phyloP scores from a whole-genome alignment of 495 filamentous ascomycete genomes.

The Hypoxylon subgilvum region DNA sequence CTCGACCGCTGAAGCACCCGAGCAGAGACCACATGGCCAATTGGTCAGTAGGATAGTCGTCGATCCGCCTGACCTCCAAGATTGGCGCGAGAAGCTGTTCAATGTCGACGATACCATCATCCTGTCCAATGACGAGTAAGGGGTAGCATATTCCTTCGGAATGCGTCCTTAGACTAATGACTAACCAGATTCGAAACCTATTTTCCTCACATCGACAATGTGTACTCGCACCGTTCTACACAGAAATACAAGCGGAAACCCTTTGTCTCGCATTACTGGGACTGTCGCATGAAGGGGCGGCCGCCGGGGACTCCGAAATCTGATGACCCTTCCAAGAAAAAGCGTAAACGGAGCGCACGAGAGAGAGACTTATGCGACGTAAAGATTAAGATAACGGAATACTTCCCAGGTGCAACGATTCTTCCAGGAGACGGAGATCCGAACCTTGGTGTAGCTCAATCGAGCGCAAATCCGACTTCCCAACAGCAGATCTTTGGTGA shows the following conservation, averaged over 20 bases:
- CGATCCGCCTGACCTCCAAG: conserved; percentile 70
- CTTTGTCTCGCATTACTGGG: conserved; percentile 87
- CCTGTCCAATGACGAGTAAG: conserved; percentile 80
- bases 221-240: conserved; percentile 89
- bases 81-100: conserved; percentile 79
- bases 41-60: conserved; percentile 63
- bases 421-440: conserved; percentile 34
- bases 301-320: conserved; percentile 85
- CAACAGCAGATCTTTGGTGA: conserved; percentile 30
- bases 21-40: conserved; percentile 60
- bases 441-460: conserved; percentile 18
- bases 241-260: conserved; percentile 85
- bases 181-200: conserved; percentile 76
- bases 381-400: conserved; percentile 91
- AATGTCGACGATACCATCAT: conserved; percentile 76
- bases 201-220: conserved; percentile 89
- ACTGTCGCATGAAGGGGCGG: conserved; percentile 85
- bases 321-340: conserved; percentile 86
- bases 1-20: conserved; percentile 40
- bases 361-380: conserved; percentile 85
- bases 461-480: conserved; percentile 23
- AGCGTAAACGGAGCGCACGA: conserved; percentile 78
- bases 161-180: conserved; percentile 27
- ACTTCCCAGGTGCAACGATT: conserved; percentile 64
- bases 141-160: conserved; percentile 16